phyloP scores from a whole-genome alignment of 2,329 filamentous ascomycete genomes.

The Mariannaea elegans region DNA sequence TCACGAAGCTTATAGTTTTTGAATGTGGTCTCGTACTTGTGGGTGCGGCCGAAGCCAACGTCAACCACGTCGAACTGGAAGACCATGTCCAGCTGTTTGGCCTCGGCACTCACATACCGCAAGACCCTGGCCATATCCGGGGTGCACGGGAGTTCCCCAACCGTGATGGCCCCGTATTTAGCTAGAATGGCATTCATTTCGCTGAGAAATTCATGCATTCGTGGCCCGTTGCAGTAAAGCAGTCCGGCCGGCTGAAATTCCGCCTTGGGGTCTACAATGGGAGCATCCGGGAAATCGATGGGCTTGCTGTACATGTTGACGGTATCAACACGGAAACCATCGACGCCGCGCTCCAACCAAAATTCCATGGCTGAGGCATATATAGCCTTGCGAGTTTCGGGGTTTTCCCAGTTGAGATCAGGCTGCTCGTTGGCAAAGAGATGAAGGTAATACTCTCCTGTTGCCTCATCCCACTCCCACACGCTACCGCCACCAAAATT shows the following conservation, averaged over 20 bases:
- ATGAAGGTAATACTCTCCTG: constrained; percentile 79
- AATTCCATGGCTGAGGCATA: constrained; percentile 78
- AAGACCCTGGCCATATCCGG: constrained; percentile 66
- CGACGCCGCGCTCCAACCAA: constrained; percentile 79
- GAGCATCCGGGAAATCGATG: constrained; percentile 65
- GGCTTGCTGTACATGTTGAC: constrained; percentile 78
- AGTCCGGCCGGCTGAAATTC: constrained; percentile 61
- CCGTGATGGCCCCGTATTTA: constrained; percentile 73
- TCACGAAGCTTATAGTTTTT: constrained; percentile 56
- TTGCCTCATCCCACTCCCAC: constrained; percentile 78
- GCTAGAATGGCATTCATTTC: constrained; percentile 72
- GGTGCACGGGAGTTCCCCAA: constrained; percentile 74
- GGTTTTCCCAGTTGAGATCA: constrained; percentile 87
- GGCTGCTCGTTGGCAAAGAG: constrained; percentile 81
- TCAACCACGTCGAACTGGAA: constrained; percentile 74
- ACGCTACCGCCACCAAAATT: constrained; percentile 68
- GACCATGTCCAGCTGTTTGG: constrained; percentile 73
- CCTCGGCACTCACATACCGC: constrained; percentile 65
- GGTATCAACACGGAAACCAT: constrained; percentile 79
- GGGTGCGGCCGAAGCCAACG: constrained; percentile 61
- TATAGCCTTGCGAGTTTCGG: constrained; percentile 72
- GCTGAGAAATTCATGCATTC: constrained; percentile 72
- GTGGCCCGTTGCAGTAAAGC: constrained; percentile 74
- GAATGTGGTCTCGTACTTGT: constrained; percentile 61
- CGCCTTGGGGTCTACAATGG: constrained; percentile 57